A percentile compares a stretch with the other conserved stretches of the same genome.
phyloP scores from a whole-genome alignment of 306 rosid species.

The Quercus berberidifolia region DNA sequence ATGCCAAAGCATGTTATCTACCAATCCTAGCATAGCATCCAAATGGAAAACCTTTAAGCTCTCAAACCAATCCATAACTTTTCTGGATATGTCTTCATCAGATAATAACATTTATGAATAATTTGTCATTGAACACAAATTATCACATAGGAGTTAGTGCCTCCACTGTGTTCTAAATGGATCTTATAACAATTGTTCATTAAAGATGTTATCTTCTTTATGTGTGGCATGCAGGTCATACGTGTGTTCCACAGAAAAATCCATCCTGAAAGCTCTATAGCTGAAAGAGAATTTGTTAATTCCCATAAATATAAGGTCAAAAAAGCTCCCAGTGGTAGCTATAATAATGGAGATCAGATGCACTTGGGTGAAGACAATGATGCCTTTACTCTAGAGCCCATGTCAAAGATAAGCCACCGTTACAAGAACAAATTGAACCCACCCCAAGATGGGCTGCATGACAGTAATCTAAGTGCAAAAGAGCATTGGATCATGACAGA shows the following conservation, averaged over 20 bases:
- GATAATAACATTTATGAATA: not conserved
- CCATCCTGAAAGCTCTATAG: slow-evolving; percentile 55
- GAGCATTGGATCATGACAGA: slow-evolving; percentile 97
- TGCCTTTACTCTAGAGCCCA: slow-evolving; percentile 27
- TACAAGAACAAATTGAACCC: slow-evolving; percentile 36
- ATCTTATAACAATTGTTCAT: not conserved
- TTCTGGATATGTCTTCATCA: slow-evolving; percentile 3
- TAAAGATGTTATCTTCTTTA: slow-evolving; percentile 17
- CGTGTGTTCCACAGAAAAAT: slow-evolving; percentile 65
- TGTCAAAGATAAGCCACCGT: slow-evolving; percentile 31
- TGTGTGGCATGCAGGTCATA: slow-evolving; percentile 55
- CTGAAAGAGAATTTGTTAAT: slow-evolving; percentile 26
- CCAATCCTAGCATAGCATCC: slow-evolving; percentile 12
- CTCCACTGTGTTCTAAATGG: not conserved
- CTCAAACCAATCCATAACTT: slow-evolving; percentile 2
- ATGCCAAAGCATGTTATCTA: not conserved
- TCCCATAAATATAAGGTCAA: slow-evolving; percentile 35
- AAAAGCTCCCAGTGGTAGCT: slow-evolving; percentile 25
- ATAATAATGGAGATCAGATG: slow-evolving; percentile 26
- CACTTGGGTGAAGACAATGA: slow-evolving; percentile 26
- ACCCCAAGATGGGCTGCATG: slow-evolving; percentile 31
- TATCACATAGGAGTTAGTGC: not conserved
- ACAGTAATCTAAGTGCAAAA: slow-evolving; percentile 43
- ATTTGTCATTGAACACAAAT: not conserved
- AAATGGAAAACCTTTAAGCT: not conserved